These are phyloP conservation scores for Polychaeton citri DNA, from an alignment of 2,329 filamentous ascomycete genomes.

Conservation along the genomic window DNA sequence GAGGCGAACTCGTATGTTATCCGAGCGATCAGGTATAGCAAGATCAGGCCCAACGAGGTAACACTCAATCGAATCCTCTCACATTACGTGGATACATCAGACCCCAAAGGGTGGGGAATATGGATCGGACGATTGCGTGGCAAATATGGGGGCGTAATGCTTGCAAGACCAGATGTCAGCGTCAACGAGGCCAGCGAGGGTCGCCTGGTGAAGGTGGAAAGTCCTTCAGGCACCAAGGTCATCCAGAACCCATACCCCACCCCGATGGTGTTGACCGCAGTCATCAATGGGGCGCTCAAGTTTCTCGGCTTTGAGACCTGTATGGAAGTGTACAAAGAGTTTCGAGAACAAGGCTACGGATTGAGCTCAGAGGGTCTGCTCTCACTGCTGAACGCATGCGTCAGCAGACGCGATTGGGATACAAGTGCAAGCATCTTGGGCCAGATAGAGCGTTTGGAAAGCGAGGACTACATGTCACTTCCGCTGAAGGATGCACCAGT, in stretches of 20 bases:
- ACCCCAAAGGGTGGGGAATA: conserved; percentile 21
- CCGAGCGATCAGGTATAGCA: conserved; percentile 16
- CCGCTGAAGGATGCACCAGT: no score
- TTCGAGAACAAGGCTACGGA: conserved; percentile 33
- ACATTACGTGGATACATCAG: conserved; percentile 22
- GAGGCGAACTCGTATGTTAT: conserved; percentile 12
- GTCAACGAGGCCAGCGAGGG: conserved; percentile 17
- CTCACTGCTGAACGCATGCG: conserved; percentile 28
- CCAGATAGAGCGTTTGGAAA: conserved; percentile 22
- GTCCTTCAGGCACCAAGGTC: conserved; percentile 14
- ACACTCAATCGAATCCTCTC: conserved; percentile 28
- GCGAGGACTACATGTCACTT: no score
- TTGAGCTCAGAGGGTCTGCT: conserved; percentile 26
- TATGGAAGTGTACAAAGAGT: conserved; percentile 27
- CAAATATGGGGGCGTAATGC: conserved; percentile 23
- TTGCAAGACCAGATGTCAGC: conserved; percentile 24
- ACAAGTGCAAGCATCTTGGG: conserved; percentile 28
- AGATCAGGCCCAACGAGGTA: conserved; percentile 33
- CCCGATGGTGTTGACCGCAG: conserved; percentile 28
- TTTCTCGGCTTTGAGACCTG: conserved; percentile 33
- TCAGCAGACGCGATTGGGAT: conserved; percentile 24
- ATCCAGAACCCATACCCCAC: conserved; percentile 32
- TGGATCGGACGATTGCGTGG: conserved; percentile 32
- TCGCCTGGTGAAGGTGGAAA: conserved; percentile 8
- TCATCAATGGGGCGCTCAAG: conserved; percentile 29